Evolutionary conservation across 2,329 filamentous ascomycete genomes (phyloP).

Genomic region (Calonectria henricotiae): DNA sequence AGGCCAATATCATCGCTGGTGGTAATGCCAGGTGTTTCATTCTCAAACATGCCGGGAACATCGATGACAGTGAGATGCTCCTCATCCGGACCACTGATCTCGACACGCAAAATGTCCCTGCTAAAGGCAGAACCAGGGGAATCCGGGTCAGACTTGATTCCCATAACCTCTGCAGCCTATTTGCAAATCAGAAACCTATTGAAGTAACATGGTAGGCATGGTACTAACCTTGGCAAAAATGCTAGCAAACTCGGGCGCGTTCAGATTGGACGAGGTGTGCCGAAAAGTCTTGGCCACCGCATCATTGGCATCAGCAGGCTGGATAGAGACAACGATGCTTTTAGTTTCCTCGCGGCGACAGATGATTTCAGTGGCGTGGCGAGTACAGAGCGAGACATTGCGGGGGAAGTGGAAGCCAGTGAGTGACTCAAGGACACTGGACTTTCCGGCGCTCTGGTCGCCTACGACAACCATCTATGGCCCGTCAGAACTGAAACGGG

Average conservation of each 20-base stretch:
- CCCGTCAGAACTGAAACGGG: not conserved
- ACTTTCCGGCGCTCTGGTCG: constrained; percentile 90
- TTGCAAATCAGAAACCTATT: not conserved
- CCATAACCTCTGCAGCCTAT: constrained; percentile 64
- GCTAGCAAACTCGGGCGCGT: constrained; percentile 53
- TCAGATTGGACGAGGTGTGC: constrained; percentile 48
- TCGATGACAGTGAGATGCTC: constrained; percentile 70
- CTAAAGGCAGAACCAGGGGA: constrained; percentile 61
- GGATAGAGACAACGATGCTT: constrained; percentile 63
- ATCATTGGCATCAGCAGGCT: constrained; percentile 38
- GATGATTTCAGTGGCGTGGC: constrained; percentile 67
- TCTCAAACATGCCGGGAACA: constrained; percentile 69
- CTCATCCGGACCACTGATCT: constrained; percentile 64
- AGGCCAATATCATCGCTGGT: constrained; percentile 64
- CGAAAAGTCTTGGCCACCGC: constrained; percentile 51
- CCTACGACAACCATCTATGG: constrained; percentile 87
- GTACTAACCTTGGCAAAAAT: constrained; percentile 61
- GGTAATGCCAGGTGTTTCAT: constrained; percentile 57
- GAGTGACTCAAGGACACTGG: constrained; percentile 82
- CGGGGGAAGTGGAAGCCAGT: constrained; percentile 68
- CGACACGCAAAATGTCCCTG: constrained; percentile 61
- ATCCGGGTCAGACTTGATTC: constrained; percentile 55
- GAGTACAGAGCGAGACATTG: constrained; percentile 63
- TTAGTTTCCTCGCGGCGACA: constrained; percentile 58
- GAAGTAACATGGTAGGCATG: rapidly evolving